phyloP scores from a whole-genome alignment of 1,139 yeast genomes.

The Pichia sp. region DNA sequence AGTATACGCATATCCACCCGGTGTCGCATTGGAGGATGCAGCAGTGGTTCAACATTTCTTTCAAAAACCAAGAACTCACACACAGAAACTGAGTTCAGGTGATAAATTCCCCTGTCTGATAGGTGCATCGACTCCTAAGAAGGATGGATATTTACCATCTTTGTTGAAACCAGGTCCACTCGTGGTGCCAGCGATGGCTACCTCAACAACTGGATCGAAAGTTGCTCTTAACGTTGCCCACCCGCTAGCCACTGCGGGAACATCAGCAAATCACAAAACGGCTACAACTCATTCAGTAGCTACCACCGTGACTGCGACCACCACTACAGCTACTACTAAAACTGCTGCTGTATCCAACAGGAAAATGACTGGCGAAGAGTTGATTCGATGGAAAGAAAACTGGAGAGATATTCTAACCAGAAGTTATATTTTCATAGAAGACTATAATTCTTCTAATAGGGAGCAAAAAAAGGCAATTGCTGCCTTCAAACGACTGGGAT shows the following conservation, averaged over 20 bases:
- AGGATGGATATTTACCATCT: conserved; percentile 15
- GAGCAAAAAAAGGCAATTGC: conserved; percentile 50
- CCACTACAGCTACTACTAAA: conserved; percentile 6
- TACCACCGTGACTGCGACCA: conserved; percentile 2
- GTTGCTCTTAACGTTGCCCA: too few species aligned
- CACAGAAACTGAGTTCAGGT: conserved; percentile 10
- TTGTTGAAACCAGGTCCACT: too few species aligned
- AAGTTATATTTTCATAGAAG: conserved; percentile 75
- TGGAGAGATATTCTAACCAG: conserved; percentile 76
- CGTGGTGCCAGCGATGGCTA: too few species aligned
- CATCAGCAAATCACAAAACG: not conserved
- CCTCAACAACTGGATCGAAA: too few species aligned
- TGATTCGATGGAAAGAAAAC: conserved; percentile 68
- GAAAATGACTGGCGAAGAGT: conserved; percentile 34
- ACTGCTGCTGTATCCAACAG: conserved; percentile 2
- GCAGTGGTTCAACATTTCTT: too few species aligned
- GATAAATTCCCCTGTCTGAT: conserved; percentile 9
- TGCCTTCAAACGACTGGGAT: conserved; percentile 53
- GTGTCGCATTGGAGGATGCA: too few species aligned
- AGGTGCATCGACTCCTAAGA: conserved; percentile 16
- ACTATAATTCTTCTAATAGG: conserved; percentile 44
- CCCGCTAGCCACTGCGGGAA: too few species aligned
- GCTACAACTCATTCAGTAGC: not conserved
- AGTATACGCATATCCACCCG: too few species aligned
- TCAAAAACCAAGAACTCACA: too few species aligned